Percentiles rank a stretch among this genome's conserved stretches.
Conservation (phyloP, 768 basidiomycete species). For the Leccinum rimulosum region DNA sequence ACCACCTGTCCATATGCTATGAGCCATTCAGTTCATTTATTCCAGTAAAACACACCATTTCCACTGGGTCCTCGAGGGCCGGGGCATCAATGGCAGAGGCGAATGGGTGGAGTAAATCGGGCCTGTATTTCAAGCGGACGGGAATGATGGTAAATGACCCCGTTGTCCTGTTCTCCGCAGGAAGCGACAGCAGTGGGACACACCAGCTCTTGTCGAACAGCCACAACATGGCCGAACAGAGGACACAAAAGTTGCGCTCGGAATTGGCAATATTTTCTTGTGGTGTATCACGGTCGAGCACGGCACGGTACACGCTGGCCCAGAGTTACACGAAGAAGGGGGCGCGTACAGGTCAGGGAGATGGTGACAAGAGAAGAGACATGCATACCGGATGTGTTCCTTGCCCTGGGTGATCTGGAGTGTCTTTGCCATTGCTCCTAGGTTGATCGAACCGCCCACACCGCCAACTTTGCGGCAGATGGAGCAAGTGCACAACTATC, state of each 20-base stretch:
- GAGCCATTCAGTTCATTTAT: background rate
- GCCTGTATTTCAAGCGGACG: constrained; percentile 38
- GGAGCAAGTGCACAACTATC: constrained; percentile 60
- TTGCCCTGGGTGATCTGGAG: constrained; percentile 51
- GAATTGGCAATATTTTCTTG: constrained; percentile 48
- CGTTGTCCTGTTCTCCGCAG: no score
- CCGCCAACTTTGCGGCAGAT: constrained; percentile 74
- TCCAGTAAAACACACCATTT: constrained; percentile 39
- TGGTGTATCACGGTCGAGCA: constrained; percentile 53
- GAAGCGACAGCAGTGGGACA: constrained; percentile 7
- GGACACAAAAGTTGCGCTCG: constrained; percentile 61
- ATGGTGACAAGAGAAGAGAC: background rate
- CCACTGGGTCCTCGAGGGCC: constrained; percentile 48
- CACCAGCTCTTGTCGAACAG: constrained; percentile 56
- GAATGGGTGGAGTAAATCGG: constrained; percentile 63
- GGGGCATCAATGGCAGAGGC: constrained; percentile 65
- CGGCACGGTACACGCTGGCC: constrained; percentile 57
- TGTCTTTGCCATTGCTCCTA: constrained; percentile 53
- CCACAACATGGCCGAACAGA: constrained; percentile 69
- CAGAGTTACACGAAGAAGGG: no score
- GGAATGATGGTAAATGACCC: background rate
- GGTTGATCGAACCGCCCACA: constrained; percentile 60
- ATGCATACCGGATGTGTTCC: constrained; percentile 48
- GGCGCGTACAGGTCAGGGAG: background rate
- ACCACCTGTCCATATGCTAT: constrained; percentile 36